Evolutionary conservation across 2,329 filamentous ascomycete genomes (phyloP), one percentile per base, ranked within the genome.

Genomic region (Alternaria viburni): DNA sequence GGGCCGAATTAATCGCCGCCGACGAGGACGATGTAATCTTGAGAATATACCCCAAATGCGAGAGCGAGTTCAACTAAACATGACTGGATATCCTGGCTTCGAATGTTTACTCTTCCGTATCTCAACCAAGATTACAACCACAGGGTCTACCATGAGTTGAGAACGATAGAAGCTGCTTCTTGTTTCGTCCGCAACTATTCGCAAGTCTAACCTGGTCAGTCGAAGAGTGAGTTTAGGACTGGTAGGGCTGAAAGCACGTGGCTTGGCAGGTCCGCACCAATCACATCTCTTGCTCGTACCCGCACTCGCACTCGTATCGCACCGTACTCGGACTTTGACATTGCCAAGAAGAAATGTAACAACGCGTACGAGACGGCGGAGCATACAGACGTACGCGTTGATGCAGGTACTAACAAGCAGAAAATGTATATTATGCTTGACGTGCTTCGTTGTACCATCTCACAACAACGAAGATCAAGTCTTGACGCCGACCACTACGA

Each of bases 1-100:
- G 47, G 59, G 46, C 54, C 59, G 26, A 62, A 58, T 19, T 62
- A 43, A 61, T 15, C 21, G 36, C 44, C 19, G 30, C n/a, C 11
- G 50, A 41, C 32, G 28, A 45, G 28, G 19, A 23, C 41, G 30
- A 57, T 36, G 45, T 15, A 46, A 26, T 23, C 8, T 12, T 23
- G 17, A 41, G n/a, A 36, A 41, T 26, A 43, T 36, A 21, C 28
- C 15, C n/a, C 26, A 10, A 26, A 51, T 41, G 45, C 25, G 25
- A 23, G 26, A 57, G 36, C 47, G 59, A 61, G 26, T 32, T 15
- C 30, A 44, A 36, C 36, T 55, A n/a, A 21, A 44, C n/a, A 30
- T 47, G 9, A 56, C n/a, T 26, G 41, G 43, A 47, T 19, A 36
- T 36, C 25, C 54, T 47, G 49, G 30, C 19, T 6, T 12, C 15